Conservation (phyloP, 1,284 basidiomycete genomes). For the Afroboletus lepidellus region DNA sequence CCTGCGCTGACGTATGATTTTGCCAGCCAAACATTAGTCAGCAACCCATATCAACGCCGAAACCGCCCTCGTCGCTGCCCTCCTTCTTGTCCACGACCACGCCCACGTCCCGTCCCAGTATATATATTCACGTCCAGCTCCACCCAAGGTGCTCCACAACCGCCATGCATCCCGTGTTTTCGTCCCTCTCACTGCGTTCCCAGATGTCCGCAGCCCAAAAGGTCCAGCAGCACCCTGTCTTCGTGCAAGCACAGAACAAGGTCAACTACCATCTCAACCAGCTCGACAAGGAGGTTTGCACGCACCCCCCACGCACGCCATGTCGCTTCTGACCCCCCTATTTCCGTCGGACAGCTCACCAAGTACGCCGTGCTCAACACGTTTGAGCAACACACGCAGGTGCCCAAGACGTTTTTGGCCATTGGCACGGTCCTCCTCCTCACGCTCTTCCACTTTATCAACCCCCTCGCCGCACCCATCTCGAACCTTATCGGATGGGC, state of each 20-base stretch:
- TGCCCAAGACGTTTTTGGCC: conserved; percentile 92
- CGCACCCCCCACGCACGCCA: conserved; percentile 1
- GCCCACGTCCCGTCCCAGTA: background rate
- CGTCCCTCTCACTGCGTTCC: conserved; percentile 8
- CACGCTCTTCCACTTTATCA: conserved; percentile 74
- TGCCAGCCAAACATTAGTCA: conserved; percentile 47
- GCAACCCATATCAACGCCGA: conserved; percentile 46
- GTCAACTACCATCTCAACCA: conserved; percentile 74
- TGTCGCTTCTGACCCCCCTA: conserved; percentile 10
- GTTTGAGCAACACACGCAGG: conserved; percentile 86
- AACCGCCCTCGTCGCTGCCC: background rate
- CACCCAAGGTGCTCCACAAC: conserved; percentile 14
- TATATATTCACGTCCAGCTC: conserved; percentile 16
- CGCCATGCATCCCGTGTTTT: conserved; percentile 2
- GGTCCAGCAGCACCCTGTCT: conserved; percentile 82
- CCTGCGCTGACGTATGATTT: conserved; percentile 35
- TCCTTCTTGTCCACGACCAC: conserved; percentile 13
- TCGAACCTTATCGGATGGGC: conserved; percentile 86
- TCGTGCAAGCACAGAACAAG: conserved; percentile 77
- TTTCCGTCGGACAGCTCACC: conserved; percentile 59
- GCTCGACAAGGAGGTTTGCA: conserved; percentile 91
- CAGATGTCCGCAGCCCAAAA: conserved; percentile 77
- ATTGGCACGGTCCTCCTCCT: conserved; percentile 70
- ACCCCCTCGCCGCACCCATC: conserved; percentile 76
- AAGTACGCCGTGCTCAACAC: conserved; percentile 86